A percentile compares a stretch with the other conserved stretches of the same genome.
Evolutionary conservation across 345 rosid species (phyloP).

Genomic region (Kernera saxatilis): DNA sequence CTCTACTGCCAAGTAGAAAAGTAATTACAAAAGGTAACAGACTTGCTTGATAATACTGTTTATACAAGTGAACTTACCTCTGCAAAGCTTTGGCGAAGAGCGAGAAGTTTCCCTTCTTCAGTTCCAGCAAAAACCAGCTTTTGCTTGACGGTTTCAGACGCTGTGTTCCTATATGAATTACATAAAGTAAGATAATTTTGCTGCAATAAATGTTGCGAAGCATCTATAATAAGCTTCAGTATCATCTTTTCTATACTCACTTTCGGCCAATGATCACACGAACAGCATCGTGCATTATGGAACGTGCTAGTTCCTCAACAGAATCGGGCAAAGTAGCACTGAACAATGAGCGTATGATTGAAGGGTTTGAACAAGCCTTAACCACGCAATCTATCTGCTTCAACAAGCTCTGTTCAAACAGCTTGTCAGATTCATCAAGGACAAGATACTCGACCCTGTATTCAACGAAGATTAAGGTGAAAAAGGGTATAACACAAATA

Average conservation of each 20-base stretch:
- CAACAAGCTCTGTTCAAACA: conserved; percentile 83
- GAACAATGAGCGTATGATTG: conserved; percentile 72
- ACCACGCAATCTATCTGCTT: conserved; percentile 90
- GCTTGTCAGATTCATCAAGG: conserved; percentile 95
- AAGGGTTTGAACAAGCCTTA: conserved; percentile 88
- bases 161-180: conserved; percentile 60
- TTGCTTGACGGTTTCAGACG: conserved; percentile 81
- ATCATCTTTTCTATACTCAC: conserved; percentile 39
- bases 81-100: conserved; percentile 87
- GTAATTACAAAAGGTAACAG: conserved; percentile 27
- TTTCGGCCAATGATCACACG: conserved; percentile 88
- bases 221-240: background rate
- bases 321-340: conserved; percentile 97
- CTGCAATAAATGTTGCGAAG: background rate
- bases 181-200: conserved; percentile 8
- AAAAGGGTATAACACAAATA: background rate
- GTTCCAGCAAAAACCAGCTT: conserved; percentile 82
- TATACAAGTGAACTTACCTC: conserved; percentile 47
- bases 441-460: conserved; percentile 90
- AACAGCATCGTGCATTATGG: conserved; percentile 95
- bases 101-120: conserved; percentile 92
- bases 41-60: background rate
- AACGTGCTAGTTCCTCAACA: conserved; percentile 92
- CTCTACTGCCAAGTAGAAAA: conserved; percentile 54
- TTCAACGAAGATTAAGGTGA: background rate